A percentile compares a stretch with the other conserved stretches of the same genome.
phyloP scores from a whole-genome alignment of 345 rosid species.

The Clausena lansium region DNA sequence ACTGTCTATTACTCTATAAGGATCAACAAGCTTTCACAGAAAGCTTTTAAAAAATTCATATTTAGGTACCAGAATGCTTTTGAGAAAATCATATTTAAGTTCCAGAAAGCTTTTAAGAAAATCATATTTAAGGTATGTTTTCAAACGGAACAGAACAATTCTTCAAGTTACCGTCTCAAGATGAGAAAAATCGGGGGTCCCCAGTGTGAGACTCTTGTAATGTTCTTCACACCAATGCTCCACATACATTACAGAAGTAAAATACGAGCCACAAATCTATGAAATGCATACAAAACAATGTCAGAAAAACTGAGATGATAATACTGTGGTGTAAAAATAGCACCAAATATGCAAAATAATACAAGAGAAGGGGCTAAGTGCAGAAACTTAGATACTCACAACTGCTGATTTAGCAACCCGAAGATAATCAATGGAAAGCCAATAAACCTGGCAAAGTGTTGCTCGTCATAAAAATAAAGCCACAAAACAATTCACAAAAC shows the following conservation, averaged over 20 bases:
- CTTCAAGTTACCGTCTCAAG: constrained; percentile 65
- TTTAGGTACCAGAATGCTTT: no score
- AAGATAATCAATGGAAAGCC: constrained; percentile 90
- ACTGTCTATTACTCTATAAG: not conserved
- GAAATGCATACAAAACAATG: constrained; percentile 15
- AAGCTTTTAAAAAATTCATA: not conserved
- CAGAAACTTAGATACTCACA: constrained; percentile 44
- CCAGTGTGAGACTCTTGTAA: constrained; percentile 65
- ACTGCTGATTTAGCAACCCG: constrained; percentile 80
- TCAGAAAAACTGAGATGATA: not conserved
- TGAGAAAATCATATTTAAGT: no score
- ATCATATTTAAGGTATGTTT: not conserved
- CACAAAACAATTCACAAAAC: not conserved
- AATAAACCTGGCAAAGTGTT: constrained; percentile 64
- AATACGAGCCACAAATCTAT: constrained; percentile 81
- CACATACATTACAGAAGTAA: constrained; percentile 85
- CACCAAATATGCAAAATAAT: not conserved
- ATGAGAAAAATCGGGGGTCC: constrained; percentile 86
- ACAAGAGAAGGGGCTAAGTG: not conserved
- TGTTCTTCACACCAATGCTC: constrained; percentile 97
- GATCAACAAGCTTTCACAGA: not conserved
- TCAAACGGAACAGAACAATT: not conserved
- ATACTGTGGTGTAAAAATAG: not conserved
- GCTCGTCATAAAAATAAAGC: constrained; percentile 5
- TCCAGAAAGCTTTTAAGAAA: not conserved